Percentiles rank a stretch among this genome's conserved stretches.
phyloP scores from a whole-genome alignment of 208 protist species.

The Leishmania tropica region DNA sequence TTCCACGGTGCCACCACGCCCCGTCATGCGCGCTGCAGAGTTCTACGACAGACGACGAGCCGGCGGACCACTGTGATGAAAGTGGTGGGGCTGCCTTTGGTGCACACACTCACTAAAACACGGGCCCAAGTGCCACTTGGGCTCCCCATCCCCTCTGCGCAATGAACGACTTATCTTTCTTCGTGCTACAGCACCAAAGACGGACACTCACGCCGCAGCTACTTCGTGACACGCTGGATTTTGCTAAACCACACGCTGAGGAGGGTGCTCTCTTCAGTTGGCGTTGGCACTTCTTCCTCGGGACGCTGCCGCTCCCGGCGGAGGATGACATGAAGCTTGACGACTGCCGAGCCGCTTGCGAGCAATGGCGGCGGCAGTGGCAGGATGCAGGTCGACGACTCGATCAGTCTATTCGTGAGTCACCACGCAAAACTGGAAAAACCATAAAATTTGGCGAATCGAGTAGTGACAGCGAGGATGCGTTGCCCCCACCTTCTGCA shows the following conservation, averaged over 20 bases:
- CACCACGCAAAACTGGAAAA: slow-evolving; percentile 11
- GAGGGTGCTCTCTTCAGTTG: slow-evolving; percentile 34
- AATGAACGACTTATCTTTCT: slow-evolving; percentile 48
- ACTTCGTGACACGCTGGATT: slow-evolving; percentile 40
- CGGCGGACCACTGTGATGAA: not conserved
- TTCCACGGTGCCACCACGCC: not conserved
- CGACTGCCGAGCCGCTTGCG: slow-evolving; percentile 1
- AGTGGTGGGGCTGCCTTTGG: not conserved
- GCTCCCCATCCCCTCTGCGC: not conserved
- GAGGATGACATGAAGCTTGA: slow-evolving; percentile 1
- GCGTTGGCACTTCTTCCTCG: slow-evolving; percentile 56
- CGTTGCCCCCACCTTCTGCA: not conserved
- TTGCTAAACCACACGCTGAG: slow-evolving; percentile 7
- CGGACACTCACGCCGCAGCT: slow-evolving; percentile 20
- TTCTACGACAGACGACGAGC: not conserved
- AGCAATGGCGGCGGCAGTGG: slow-evolving; percentile 19
- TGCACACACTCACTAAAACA: not conserved
- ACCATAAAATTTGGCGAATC: slow-evolving; percentile 34
- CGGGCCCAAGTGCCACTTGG: no score
- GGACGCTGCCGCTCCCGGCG: slow-evolving; percentile 32
- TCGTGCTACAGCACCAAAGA: slow-evolving; percentile 14
- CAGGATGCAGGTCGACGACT: slow-evolving; percentile 24
- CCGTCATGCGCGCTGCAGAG: not conserved
- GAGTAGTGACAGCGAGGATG: slow-evolving; percentile 26
- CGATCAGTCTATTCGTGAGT: slow-evolving; percentile 10